Evolutionary conservation across 768 basidiomycete species (phyloP).

Genomic region (Megacollybia marginata): DNA sequence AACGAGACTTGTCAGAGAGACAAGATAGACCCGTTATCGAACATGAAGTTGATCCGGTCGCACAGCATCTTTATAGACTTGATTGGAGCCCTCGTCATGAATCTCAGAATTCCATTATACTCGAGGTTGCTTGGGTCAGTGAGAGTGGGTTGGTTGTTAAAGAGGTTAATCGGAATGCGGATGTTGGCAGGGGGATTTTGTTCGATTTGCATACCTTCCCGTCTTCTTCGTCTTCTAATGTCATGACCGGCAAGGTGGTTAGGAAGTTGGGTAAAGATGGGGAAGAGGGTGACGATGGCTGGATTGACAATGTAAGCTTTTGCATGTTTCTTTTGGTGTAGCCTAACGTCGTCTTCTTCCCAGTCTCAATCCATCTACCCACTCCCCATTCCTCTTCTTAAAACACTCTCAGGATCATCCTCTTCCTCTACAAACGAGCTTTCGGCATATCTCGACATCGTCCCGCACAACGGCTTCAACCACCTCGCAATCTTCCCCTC

Average conservation of each 20-base stretch:
- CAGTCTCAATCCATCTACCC: constrained; percentile 61
- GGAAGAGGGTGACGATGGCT: constrained; percentile 86
- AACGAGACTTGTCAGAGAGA: too few species aligned
- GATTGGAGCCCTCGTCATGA: constrained; percentile 60
- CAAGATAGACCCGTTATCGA: not conserved
- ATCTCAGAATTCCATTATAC: constrained; percentile 59
- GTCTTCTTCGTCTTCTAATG: constrained; percentile 14
- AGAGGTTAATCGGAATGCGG: constrained; percentile 80
- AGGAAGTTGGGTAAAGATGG: constrained; percentile 75
- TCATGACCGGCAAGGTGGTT: constrained; percentile 47
- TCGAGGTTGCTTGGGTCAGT: constrained; percentile 86
- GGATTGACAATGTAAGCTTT: constrained; percentile 78
- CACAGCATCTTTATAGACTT: constrained; percentile 45
- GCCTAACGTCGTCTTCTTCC: constrained; percentile 5
- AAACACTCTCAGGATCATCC: not conserved
- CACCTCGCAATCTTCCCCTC: constrained; percentile 92
- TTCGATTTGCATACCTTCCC: constrained; percentile 45
- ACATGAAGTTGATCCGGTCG: constrained; percentile 19
- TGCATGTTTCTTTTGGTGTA: not conserved
- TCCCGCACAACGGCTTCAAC: constrained; percentile 82
- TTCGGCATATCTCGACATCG: constrained; percentile 83
- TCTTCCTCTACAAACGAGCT: constrained; percentile 8
- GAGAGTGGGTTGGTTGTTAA: constrained; percentile 69
- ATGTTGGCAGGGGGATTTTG: constrained; percentile 70
- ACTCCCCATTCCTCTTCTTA: constrained; percentile 33